These are phyloP conservation scores for Moricandia arvensis DNA, from an alignment of 345 rosid genomes.

Conservation along the genomic window DNA sequence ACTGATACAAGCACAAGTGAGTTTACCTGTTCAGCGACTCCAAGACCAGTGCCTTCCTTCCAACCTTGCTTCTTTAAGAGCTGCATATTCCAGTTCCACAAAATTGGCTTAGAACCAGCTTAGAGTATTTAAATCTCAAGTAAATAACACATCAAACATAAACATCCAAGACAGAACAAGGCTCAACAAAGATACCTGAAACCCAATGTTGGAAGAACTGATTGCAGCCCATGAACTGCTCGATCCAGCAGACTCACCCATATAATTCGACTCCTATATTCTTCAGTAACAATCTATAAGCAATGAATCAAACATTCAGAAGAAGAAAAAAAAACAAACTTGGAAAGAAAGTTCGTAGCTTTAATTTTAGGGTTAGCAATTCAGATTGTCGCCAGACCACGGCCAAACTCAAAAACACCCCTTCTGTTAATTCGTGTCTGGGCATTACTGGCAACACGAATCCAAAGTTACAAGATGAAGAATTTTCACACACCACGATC, in stretches of 20 bases:
- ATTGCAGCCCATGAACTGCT: conserved; percentile 49
- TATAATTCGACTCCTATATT: background rate
- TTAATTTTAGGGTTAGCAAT: background rate
- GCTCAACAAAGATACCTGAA: conserved; percentile 46
- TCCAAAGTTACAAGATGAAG: background rate
- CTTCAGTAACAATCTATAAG: background rate
- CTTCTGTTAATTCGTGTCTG: background rate
- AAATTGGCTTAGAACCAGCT: background rate
- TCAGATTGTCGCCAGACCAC: background rate
- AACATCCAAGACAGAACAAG: background rate
- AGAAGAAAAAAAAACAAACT: background rate
- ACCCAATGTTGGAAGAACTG: conserved; percentile 68
- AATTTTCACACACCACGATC: background rate
- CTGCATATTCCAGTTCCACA: conserved; percentile 37
- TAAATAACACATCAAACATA: background rate
- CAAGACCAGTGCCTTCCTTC: conserved; percentile 95
- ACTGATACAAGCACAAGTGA: background rate
- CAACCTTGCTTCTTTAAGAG: conserved; percentile 93
- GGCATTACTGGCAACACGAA: background rate
- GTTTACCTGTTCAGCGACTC: conserved; percentile 68
- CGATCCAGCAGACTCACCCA: conserved; percentile 38
- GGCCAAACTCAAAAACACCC: conserved; percentile 1
- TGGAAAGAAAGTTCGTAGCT: background rate
- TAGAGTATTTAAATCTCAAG: background rate
- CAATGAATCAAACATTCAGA: background rate